These are phyloP conservation scores for Leccinum pellstonianum DNA, from an alignment of 768 basidiomycete species.

Conservation along the genomic window DNA sequence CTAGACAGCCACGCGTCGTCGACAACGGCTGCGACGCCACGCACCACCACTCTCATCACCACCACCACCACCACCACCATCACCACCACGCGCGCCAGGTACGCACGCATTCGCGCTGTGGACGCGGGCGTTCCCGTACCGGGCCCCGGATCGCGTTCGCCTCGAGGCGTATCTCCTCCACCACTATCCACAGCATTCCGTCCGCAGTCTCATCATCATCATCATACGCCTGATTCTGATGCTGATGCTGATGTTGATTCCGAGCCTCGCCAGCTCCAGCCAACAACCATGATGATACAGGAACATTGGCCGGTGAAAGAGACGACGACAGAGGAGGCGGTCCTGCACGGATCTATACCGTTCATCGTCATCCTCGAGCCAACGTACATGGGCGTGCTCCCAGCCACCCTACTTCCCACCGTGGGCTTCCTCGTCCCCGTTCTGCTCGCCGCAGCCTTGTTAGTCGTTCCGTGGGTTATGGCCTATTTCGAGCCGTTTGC, in stretches of 20 bases:
- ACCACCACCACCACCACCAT: constrained; percentile 18
- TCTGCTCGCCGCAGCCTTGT: constrained; percentile 22
- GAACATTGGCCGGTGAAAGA: neutral
- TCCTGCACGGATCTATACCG: constrained; percentile 34
- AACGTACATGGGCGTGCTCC: constrained; percentile 55
- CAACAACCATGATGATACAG: constrained; percentile 4
- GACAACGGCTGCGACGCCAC: constrained; percentile 3
- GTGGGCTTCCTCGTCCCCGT: constrained; percentile 30
- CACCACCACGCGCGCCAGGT: constrained; percentile 43
- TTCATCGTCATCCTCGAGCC: constrained; percentile 60
- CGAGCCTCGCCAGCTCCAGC: neutral
- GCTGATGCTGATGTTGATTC: neutral
- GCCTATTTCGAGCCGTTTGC: constrained; percentile 23
- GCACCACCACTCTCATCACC: neutral
- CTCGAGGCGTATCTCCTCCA: neutral
- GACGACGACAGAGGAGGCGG: neutral
- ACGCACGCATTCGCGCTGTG: constrained; percentile 57
- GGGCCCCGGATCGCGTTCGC: constrained; percentile 7
- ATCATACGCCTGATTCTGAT: neutral
- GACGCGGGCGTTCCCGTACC: constrained; percentile 54
- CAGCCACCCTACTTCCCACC: constrained; percentile 47
- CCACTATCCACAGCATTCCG: neutral
- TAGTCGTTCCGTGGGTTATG: constrained; percentile 18
- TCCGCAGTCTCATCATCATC: neutral
- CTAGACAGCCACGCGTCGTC: neutral